A percentile compares a stretch with the other conserved stretches of the same genome.
Evolutionary conservation across 2,329 filamentous ascomycete genomes (phyloP).

Genomic region (Sclerotinia glacialis): DNA sequence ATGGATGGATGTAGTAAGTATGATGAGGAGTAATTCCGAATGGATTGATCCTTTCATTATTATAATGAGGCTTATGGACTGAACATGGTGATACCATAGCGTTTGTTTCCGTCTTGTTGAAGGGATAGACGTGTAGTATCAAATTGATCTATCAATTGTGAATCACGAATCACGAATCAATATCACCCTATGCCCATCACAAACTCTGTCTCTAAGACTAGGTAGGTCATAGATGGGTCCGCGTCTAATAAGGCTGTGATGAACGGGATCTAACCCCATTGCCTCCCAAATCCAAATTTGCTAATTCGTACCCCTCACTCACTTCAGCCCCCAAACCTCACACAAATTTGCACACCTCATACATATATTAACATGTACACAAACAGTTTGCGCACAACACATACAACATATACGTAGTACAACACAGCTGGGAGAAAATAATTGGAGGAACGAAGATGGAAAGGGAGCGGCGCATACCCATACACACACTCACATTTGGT

Average conservation of each 20-base stretch:
- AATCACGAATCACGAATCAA: not conserved
- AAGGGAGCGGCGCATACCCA: conserved; percentile 8
- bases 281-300: not conserved
- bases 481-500: not conserved
- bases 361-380: not conserved
- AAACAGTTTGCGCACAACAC: not conserved
- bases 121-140: not conserved
- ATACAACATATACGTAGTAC: no score
- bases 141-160: not conserved
- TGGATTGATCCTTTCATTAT: not conserved
- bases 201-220: not conserved
- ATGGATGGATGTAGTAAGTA: not conserved
- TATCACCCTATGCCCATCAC: not conserved
- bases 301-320: not conserved
- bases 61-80: not conserved
- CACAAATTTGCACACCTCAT: not conserved
- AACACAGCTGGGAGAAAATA: not conserved
- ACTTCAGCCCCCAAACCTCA: conserved; percentile 9
- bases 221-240: not conserved
- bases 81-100: not conserved
- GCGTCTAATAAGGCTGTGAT: not conserved
- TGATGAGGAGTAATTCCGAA: not conserved
- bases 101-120: not conserved
- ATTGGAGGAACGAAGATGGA: not conserved
- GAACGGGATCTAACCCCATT: not conserved